Base-by-base conservation (phyloP, 2,329 filamentous ascomycete genomes). In the Trichoderma koningiopsis region DNA sequence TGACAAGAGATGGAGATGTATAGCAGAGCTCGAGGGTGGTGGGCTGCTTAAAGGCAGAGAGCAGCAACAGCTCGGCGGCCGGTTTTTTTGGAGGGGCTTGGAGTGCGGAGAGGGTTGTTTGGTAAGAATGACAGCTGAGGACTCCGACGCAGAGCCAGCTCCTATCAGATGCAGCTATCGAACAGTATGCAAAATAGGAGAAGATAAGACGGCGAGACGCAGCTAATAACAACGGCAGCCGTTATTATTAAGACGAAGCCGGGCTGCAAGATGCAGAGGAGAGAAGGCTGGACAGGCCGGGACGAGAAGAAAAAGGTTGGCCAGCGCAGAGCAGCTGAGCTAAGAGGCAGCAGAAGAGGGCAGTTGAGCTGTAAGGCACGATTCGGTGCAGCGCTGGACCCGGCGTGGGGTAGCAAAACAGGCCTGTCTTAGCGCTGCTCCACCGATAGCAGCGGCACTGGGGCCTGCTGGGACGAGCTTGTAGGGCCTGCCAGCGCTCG, bases 61-160 rank as follows among this genome's bases (percentile, higher is more conserved):
- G 24, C 47, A 49, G 47, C 6, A 8, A 49, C 16, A 61, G 49
- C 49, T 68, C 58, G 58, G 43, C 27, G 66, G 65, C 27, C 27
- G 58, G 53, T 57, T 52, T 64, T 53, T 53, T 63, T 70, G 69
- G 59, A 70, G 68, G 63, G 52, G 69, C 27, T 63, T 40, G 33
- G 31, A 13, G 60, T 16, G 14, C 29, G 63, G 66, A 67, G 60
- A 35, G 33, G 33, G 3, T 13, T 35, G 65, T 53, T 52, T 59
- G 43, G 65, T 29, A 60, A 62, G 37, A n/a, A n/a, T n/a, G n/a
- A 47, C 40, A n/a, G 40, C 40, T 43, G 27, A 64, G 37, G 69
- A 59, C 58, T 70, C 65, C 59, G 69, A 66, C 69, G 60, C 65
- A 70, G 59, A 68, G 69, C 69, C 69, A 70, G 69, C 64, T 58